Conservation (phyloP, 345 rosid genomes). For the Erysimum cheiranthoides region DNA sequence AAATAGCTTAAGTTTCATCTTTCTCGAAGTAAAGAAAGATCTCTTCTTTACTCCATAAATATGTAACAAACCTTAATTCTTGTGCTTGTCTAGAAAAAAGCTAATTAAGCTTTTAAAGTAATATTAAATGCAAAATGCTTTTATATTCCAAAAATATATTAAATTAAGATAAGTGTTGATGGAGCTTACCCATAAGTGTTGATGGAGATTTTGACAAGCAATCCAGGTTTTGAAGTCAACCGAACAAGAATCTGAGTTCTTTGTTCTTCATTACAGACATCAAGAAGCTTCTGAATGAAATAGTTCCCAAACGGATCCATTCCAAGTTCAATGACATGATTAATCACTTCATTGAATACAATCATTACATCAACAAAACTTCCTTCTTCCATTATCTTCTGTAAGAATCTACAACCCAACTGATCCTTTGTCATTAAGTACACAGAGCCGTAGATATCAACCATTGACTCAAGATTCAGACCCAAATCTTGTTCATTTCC, state of each 20-base stretch:
- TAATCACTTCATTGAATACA: slow-evolving; percentile 49
- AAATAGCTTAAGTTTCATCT: slow-evolving; percentile 31
- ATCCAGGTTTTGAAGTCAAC: slow-evolving; percentile 52
- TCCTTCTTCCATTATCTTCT: slow-evolving; percentile 53
- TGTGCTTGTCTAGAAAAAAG: slow-evolving; percentile 5
- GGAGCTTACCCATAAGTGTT: slow-evolving; percentile 57
- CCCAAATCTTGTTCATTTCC: background rate
- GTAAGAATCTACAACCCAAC: slow-evolving; percentile 54
- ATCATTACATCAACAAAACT: slow-evolving; percentile 44
- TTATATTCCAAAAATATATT: too few relatives aligned
- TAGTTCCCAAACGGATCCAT: slow-evolving; percentile 64
- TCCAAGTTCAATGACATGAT: slow-evolving; percentile 56
- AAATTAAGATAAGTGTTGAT: too few relatives aligned
- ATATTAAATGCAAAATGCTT: slow-evolving; percentile 1
- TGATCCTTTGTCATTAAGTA: slow-evolving; percentile 56
- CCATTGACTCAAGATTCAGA: slow-evolving; percentile 46
- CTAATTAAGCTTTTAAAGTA: slow-evolving; percentile 15
- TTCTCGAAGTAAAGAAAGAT: slow-evolving; percentile 31
- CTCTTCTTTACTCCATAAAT: slow-evolving; percentile 9
- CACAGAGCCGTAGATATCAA: slow-evolving; percentile 49
- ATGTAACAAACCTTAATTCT: slow-evolving; percentile 21
- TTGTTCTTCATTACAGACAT: slow-evolving; percentile 58
- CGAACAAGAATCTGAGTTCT: slow-evolving; percentile 50
- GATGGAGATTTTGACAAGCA: slow-evolving; percentile 53
- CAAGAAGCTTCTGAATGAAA: slow-evolving; percentile 57